phyloP scores from a whole-genome alignment of 2,329 filamentous ascomycete genomes.

The Arthrobotrys sphaeroides region DNA sequence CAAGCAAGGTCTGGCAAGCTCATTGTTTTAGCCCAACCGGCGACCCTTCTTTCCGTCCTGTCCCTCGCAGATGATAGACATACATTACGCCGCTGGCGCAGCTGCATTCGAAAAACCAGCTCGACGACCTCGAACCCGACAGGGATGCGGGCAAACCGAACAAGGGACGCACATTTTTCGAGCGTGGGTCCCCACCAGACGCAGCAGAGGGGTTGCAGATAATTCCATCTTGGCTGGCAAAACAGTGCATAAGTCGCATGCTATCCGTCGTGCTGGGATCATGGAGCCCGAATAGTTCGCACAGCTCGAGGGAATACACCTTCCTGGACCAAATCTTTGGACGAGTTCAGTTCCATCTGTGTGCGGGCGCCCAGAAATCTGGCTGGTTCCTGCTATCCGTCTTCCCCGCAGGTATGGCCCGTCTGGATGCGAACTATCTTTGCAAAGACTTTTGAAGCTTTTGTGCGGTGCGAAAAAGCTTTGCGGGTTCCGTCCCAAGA shows the following conservation, averaged over 20 bases:
- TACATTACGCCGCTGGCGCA: slow-evolving; percentile 40
- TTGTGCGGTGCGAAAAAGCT: slow-evolving; percentile 6
- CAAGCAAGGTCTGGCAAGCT: slow-evolving; percentile 25
- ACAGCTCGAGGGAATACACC: slow-evolving; percentile 19
- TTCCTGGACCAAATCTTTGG: slow-evolving; percentile 32
- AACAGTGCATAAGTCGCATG: slow-evolving; percentile 38
- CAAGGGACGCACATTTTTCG: slow-evolving; percentile 26
- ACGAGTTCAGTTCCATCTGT: slow-evolving; percentile 23
- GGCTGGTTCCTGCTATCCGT: slow-evolving; percentile 28
- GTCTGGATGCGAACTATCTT: not conserved
- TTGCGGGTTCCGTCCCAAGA: slow-evolving; percentile 12
- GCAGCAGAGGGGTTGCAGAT: slow-evolving; percentile 15
- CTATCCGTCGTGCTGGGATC: slow-evolving; percentile 40
- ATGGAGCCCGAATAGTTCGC: slow-evolving; percentile 1
- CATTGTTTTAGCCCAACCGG: slow-evolving; percentile 21
- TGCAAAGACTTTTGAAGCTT: slow-evolving; percentile 3
- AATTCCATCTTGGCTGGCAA: slow-evolving; percentile 41
- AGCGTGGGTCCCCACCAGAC: slow-evolving; percentile 11
- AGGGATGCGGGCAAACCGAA: slow-evolving; percentile 27
- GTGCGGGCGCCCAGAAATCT: slow-evolving; percentile 32
- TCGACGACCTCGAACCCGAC: slow-evolving; percentile 1
- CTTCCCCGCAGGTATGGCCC: slow-evolving; percentile 26
- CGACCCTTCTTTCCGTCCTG: slow-evolving; percentile 38
- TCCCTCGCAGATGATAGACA: slow-evolving; percentile 53
- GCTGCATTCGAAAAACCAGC: slow-evolving; percentile 15